Percentiles rank a stretch among this genome's conserved stretches.
Evolutionary conservation across 441 rosid species (phyloP).

Genomic region (Raphanus hybrid): DNA sequence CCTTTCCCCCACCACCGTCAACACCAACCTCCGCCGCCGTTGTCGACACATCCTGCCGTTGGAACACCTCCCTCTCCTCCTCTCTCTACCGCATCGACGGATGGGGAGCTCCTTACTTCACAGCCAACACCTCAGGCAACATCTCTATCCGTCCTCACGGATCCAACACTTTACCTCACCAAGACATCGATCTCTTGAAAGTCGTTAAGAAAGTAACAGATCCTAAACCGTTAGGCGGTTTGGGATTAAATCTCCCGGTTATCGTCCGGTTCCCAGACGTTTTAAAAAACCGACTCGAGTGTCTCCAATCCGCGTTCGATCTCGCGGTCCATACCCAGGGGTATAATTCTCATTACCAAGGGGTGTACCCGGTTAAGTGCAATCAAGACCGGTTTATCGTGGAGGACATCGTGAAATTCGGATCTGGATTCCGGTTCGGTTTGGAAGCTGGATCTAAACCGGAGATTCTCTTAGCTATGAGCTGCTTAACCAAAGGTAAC

Average conservation of each 20-base stretch:
- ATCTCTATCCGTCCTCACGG: slow-evolving; percentile 83
- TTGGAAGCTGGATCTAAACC: slow-evolving; percentile 97
- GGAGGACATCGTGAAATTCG: slow-evolving; percentile 85
- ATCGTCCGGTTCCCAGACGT: slow-evolving; percentile 82
- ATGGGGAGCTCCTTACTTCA: slow-evolving; percentile 97
- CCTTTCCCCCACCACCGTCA: not conserved
- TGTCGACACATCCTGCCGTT: slow-evolving; percentile 41
- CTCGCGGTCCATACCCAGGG: slow-evolving; percentile 66
- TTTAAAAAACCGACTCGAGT: slow-evolving; percentile 80
- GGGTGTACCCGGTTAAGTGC: slow-evolving; percentile 94
- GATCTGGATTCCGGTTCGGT: slow-evolving; percentile 82
- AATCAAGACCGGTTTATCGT: slow-evolving; percentile 94
- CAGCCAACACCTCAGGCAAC: slow-evolving; percentile 76
- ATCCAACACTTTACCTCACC: slow-evolving; percentile 67
- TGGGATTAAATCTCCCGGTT: slow-evolving; percentile 85
- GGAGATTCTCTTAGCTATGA: slow-evolving; percentile 93
- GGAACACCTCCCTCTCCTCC: slow-evolving; percentile 77
- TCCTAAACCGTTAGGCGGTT: slow-evolving; percentile 77
- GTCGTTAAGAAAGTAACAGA: slow-evolving; percentile 81
- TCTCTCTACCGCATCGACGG: slow-evolving; percentile 71
- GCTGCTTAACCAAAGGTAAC: slow-evolving; percentile 85
- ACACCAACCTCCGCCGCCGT: slow-evolving; percentile 36
- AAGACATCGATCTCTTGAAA: slow-evolving; percentile 82
- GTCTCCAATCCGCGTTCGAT: slow-evolving; percentile 82
- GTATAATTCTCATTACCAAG: slow-evolving; percentile 81